A percentile compares a stretch with the other conserved stretches of the same genome.
phyloP scores from a whole-genome alignment of 179 eudicot species.

The Beta lomatogona region DNA sequence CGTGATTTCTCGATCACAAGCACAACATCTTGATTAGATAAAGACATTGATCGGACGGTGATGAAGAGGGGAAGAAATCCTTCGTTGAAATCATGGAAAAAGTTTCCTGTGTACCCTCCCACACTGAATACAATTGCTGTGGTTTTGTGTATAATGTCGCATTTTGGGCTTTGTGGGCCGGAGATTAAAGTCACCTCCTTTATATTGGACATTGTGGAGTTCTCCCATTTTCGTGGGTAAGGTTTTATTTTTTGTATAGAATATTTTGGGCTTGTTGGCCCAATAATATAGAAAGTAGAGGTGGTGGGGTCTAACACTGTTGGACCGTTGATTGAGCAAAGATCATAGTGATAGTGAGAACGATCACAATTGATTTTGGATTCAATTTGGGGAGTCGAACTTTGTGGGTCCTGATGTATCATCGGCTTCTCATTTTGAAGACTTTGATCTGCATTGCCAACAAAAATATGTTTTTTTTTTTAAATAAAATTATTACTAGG shows the following conservation, averaged over 20 bases:
- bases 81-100: slow-evolving; percentile 58
- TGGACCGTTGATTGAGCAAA: slow-evolving; percentile 48
- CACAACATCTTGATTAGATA: slow-evolving; percentile 27
- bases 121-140: slow-evolving; percentile 51
- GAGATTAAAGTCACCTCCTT: slow-evolving; percentile 43
- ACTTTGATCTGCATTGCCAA: slow-evolving; percentile 8
- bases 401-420: slow-evolving; percentile 25
- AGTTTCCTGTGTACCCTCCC: slow-evolving; percentile 58
- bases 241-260: slow-evolving; percentile 43
- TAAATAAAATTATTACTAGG: background rate
- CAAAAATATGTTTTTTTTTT: no score
- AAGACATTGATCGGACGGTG: slow-evolving; percentile 41
- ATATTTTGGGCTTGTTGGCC: slow-evolving; percentile 25
- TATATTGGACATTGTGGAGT: slow-evolving; percentile 37
- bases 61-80: slow-evolving; percentile 59
- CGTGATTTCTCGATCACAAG: slow-evolving; percentile 41
- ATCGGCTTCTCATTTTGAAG: background rate
- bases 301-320: slow-evolving; percentile 43
- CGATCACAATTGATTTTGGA: slow-evolving; percentile 42
- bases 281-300: slow-evolving; percentile 37
- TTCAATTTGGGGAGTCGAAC: background rate
- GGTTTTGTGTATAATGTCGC: slow-evolving; percentile 43
- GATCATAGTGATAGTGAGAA: slow-evolving; percentile 45
- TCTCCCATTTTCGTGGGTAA: slow-evolving; percentile 63
- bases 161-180: slow-evolving; percentile 39